Conservation (phyloP, 345 rosid species). For the Nasturtium officinale region DNA sequence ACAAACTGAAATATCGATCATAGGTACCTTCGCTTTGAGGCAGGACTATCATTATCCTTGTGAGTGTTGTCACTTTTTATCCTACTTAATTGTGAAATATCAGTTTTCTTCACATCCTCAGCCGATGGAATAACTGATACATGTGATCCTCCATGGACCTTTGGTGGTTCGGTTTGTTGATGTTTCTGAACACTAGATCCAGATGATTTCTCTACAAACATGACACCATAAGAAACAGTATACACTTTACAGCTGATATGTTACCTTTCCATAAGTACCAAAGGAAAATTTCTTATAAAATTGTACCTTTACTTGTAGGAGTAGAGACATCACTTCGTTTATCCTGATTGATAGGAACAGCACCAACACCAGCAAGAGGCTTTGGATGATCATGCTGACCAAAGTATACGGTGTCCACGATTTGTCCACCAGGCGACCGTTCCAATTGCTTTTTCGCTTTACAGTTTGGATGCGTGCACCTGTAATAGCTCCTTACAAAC, state of each 20-base stretch:
- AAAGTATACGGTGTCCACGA: constrained; percentile 63
- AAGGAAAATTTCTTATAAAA: background rate
- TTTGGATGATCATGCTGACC: constrained; percentile 85
- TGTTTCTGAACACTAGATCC: constrained; percentile 50
- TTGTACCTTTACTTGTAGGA: constrained; percentile 47
- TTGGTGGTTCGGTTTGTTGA: constrained; percentile 42
- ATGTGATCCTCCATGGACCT: constrained; percentile 41
- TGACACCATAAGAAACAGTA: constrained; percentile 29
- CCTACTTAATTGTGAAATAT: constrained; percentile 51
- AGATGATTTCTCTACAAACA: constrained; percentile 52
- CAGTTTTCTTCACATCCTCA: constrained; percentile 54
- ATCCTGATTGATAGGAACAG: constrained; percentile 55
- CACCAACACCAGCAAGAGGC: constrained; percentile 49
- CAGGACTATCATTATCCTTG: constrained; percentile 52
- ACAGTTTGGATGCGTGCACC: constrained; percentile 79
- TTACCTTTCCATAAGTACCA: constrained; percentile 7
- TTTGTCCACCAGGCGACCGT: constrained; percentile 65
- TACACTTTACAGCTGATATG: constrained; percentile 11
- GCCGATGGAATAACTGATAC: constrained; percentile 42
- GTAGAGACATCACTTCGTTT: constrained; percentile 47
- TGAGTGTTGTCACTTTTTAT: constrained; percentile 46
- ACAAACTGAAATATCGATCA: constrained; percentile 3
- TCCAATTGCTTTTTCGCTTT: constrained; percentile 90
- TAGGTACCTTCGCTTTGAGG: constrained; percentile 68
- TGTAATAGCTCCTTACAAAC: constrained; percentile 87